Evolutionary conservation across 1,139 yeast genomes (phyloP), one percentile per base, ranked within the genome.

Genomic region (Geotrichum aggregatum): DNA sequence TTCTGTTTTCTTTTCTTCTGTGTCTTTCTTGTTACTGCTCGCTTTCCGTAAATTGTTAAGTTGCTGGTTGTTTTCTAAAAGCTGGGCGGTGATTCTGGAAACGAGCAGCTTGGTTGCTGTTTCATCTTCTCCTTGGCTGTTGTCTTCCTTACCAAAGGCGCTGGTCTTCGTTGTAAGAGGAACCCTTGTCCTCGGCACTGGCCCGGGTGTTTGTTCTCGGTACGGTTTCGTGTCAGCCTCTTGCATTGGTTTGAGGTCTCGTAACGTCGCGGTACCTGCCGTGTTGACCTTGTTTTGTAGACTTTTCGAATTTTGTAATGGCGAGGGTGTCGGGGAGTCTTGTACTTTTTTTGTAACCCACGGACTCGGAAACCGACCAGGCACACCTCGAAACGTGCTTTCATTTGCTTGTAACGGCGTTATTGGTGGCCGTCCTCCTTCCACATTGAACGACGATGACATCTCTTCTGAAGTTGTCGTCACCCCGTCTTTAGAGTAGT

Each of bases 311-410:
- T n/a, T n/a, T n/a, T n/a, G n/a, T n/a, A n/a, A n/a, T n/a, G n/a
- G n/a, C n/a, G n/a, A n/a, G n/a, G n/a, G n/a, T n/a, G n/a, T n/a
- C n/a, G n/a, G n/a, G n/a, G n/a, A n/a, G n/a, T n/a, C n/a, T n/a
- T n/a, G n/a, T n/a, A 16, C 5, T 43, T 8, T 43, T 16, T 30
- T 24, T 26, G 3, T 14, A 14, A 35, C 42, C 40, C 48, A 44
- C 11, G 34, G 40, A 36, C 33, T 49, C 34, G 52, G 52, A 31
- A 49, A 44, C 19, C 52, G 45, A 3, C 52, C 52, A 1, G 52
- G 49, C 10, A 49, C 30, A 3, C 52, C 52, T 19, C 52, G 38
- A 33, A 49, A 44, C 14, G 52, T 49, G 42, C 49, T 49, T 44
- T 49, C 52, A 22, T 49, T 49, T 7, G 46, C 42, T 19, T 44